phyloP scores from a whole-genome alignment of 176 grass and related monocot genomes.

The Eleusine coracana region DNA sequence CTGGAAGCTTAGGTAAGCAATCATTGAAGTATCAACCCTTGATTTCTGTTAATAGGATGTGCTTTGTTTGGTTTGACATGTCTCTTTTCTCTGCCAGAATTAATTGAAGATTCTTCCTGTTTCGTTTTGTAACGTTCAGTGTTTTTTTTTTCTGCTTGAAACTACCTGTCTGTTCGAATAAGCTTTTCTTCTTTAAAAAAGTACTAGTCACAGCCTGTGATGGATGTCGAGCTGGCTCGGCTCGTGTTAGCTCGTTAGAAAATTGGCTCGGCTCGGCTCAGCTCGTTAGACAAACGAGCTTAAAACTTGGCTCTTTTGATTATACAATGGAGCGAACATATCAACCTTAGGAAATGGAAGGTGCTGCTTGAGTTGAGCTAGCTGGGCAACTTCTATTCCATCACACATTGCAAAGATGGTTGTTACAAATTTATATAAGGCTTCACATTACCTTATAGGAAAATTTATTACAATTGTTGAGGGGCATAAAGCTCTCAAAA shows the following conservation, averaged over 20 bases:
- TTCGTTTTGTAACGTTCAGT: background rate
- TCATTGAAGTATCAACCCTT: background rate
- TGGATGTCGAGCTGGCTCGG: too few species aligned
- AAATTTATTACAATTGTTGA: slow-evolving; percentile 12
- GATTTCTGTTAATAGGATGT: background rate
- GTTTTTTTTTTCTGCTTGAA: background rate
- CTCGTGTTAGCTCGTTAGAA: too few species aligned
- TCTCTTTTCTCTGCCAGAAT: background rate
- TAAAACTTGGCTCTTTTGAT: too few species aligned
- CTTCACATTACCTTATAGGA: background rate
- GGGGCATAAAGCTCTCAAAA: background rate
- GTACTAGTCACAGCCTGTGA: background rate
- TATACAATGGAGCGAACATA: background rate
- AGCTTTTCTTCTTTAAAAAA: background rate
- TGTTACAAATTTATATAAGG: background rate
- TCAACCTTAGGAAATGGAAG: background rate
- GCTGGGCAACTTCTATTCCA: background rate
- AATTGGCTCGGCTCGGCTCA: too few species aligned
- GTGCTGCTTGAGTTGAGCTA: background rate
- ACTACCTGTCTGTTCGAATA: background rate
- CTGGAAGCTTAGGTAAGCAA: background rate
- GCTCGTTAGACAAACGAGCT: too few species aligned
- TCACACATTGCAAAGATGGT: background rate
- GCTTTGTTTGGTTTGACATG: background rate
- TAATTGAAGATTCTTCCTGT: background rate